Evolutionary conservation across 2,329 filamentous ascomycete species (phyloP).

Genomic region (Stachybotrys chlorohalonatus): DNA sequence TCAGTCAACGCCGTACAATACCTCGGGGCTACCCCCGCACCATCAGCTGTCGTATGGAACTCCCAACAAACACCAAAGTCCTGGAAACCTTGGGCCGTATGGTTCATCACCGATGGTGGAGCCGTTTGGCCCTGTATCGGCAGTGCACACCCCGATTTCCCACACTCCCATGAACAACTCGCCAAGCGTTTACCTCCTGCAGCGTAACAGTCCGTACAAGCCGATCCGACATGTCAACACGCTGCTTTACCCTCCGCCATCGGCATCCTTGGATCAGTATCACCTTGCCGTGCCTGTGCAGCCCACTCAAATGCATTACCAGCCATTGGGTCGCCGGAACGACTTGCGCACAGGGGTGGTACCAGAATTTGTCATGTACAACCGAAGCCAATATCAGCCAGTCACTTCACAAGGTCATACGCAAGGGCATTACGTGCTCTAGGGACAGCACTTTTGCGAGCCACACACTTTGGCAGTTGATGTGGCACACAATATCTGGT

Average conservation of each 20-base stretch:
- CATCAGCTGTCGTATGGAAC: constrained; percentile 34
- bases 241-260: constrained; percentile 79
- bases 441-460: constrained; percentile 16
- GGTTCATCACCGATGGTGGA: constrained; percentile 62
- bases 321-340: constrained; percentile 62
- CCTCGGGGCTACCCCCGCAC: constrained; percentile 12
- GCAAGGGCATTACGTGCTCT: constrained; percentile 25
- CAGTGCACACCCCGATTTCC: constrained; percentile 45
- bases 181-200: constrained; percentile 77
- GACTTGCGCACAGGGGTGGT: constrained; percentile 63
- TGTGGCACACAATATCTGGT: not conserved
- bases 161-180: constrained; percentile 68
- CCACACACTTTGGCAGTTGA: not conserved
- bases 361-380: constrained; percentile 46
- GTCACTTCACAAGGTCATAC: constrained; percentile 13
- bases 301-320: constrained; percentile 75
- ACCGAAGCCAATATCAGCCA: constrained; percentile 20
- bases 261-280: constrained; percentile 68
- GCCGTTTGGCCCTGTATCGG: constrained; percentile 43
- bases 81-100: constrained; percentile 36
- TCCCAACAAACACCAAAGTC: constrained; percentile 44
- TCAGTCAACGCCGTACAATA: constrained; percentile 13
- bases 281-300: constrained; percentile 46
- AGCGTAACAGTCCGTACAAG: constrained; percentile 85
- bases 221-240: constrained; percentile 85